These are phyloP conservation scores for Yarrowia keelungensis DNA, from an alignment of 805 yeast species.

Conservation along the genomic window DNA sequence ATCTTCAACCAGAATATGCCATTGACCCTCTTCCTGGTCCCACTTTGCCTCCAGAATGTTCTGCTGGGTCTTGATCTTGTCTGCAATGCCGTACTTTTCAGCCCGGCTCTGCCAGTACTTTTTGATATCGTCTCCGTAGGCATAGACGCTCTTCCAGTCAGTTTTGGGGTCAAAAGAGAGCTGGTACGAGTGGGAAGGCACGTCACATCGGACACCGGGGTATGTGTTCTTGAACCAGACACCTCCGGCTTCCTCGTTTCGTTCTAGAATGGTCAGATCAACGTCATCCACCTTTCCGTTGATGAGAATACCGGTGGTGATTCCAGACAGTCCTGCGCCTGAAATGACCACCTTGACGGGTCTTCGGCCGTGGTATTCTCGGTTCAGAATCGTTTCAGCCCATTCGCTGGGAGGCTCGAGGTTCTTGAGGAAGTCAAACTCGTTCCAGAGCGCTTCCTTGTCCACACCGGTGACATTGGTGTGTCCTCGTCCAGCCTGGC, in stretches of 20 bases:
- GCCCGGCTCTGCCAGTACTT: slow-evolving; percentile 45
- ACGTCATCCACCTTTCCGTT: slow-evolving; percentile 44
- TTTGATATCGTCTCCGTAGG: slow-evolving; percentile 45
- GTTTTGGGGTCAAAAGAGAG: slow-evolving; percentile 47
- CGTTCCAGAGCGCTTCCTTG: slow-evolving; percentile 24
- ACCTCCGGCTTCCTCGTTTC: slow-evolving; percentile 46
- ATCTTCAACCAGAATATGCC: slow-evolving; percentile 40
- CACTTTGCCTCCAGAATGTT: slow-evolving; percentile 43
- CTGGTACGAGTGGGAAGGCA: slow-evolving; percentile 48
- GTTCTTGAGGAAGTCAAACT: slow-evolving; percentile 27
- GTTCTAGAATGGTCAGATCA: slow-evolving; percentile 46
- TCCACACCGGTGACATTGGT: slow-evolving; percentile 18
- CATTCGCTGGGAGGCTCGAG: slow-evolving; percentile 30
- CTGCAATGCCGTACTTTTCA: slow-evolving; percentile 44
- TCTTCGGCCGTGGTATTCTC: slow-evolving; percentile 32
- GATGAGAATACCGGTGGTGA: slow-evolving; percentile 44
- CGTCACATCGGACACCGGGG: slow-evolving; percentile 46
- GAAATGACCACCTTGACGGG: slow-evolving; percentile 44
- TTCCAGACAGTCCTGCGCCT: slow-evolving; percentile 49
- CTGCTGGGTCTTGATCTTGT: slow-evolving; percentile 42
- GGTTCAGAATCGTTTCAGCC: slow-evolving; percentile 18
- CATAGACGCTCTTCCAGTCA: slow-evolving; percentile 45
- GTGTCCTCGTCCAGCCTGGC: slow-evolving; percentile 24
- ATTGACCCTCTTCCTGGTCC: slow-evolving; percentile 36
- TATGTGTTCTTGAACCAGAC: slow-evolving; percentile 45